phyloP scores from a whole-genome alignment of 352 stramenopile genomes.

The Lagenidium sp. region DNA sequence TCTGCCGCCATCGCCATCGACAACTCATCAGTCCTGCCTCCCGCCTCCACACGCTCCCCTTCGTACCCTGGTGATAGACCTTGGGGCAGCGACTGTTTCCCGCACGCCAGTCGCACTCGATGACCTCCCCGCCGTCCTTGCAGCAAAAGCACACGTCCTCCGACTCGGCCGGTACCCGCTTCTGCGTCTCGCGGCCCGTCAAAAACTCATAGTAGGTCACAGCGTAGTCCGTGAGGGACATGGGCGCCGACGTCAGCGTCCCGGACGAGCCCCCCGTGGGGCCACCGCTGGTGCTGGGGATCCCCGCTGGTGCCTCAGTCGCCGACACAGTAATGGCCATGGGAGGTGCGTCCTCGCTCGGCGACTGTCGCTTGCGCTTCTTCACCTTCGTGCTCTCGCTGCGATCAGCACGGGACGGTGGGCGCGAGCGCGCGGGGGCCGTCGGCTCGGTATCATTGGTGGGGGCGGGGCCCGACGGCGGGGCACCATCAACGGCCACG shows the following conservation, averaged over 20 bases:
- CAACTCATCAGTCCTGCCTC: too few relatives aligned
- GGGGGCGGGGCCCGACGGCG: not conserved
- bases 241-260: constrained; percentile 6
- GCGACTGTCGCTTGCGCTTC: constrained; percentile 28
- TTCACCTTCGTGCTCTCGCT: constrained; percentile 16
- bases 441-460: not conserved
- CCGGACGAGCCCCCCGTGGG: not conserved
- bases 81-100: constrained; percentile 52
- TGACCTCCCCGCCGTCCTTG: constrained; percentile 69
- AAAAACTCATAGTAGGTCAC: constrained; percentile 67
- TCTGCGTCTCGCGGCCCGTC: constrained; percentile 24
- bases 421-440: not conserved
- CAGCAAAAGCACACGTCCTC: constrained; percentile 83
- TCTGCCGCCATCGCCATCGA: constrained; percentile 18
- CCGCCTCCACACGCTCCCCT: too few relatives aligned
- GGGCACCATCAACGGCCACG: constrained; percentile 8
- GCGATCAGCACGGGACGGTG: too few relatives aligned
- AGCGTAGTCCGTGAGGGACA: constrained; percentile 52
- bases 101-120: constrained; percentile 71
- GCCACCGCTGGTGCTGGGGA: not conserved
- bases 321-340: too few relatives aligned
- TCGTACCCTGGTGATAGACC: constrained; percentile 73
- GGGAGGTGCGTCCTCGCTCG: constrained; percentile 8
- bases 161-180: constrained; percentile 23
- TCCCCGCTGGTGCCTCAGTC: too few relatives aligned